phyloP scores from a whole-genome alignment of 2,329 filamentous ascomycete species.

The Alternaria gansuensis region DNA sequence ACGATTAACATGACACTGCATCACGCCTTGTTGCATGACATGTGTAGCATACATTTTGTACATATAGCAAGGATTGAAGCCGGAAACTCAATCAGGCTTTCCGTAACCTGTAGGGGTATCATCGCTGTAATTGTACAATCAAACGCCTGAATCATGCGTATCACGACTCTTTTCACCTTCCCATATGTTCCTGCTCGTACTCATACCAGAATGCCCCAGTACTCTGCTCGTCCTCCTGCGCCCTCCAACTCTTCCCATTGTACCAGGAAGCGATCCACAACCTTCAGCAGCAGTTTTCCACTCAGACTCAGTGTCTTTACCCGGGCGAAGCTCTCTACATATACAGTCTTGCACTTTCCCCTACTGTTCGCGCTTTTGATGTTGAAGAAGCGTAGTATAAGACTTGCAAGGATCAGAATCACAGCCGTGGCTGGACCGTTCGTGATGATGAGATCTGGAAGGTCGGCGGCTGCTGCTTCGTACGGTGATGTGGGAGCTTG shows the following conservation, averaged over 20 bases:
- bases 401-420: slow-evolving; percentile 70
- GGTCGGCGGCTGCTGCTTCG: slow-evolving; percentile 48
- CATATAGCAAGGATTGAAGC: slow-evolving; percentile 26
- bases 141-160: slow-evolving; percentile 17
- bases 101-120: slow-evolving; percentile 18
- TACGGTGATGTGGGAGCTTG: slow-evolving; percentile 22
- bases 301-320: slow-evolving; percentile 84
- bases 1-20: not conserved
- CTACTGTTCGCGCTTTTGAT: slow-evolving; percentile 49
- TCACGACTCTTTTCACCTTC: not conserved
- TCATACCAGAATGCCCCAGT: slow-evolving; percentile 54
- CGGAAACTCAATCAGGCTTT: slow-evolving; percentile 8
- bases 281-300: slow-evolving; percentile 74
- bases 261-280: slow-evolving; percentile 82
- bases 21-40: slow-evolving; percentile 5
- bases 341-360: slow-evolving; percentile 75
- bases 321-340: slow-evolving; percentile 92
- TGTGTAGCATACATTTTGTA: slow-evolving; percentile 36
- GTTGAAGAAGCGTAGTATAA: slow-evolving; percentile 64
- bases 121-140: slow-evolving; percentile 19
- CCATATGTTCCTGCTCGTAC: not conserved
- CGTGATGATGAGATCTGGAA: slow-evolving; percentile 79
- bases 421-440: slow-evolving; percentile 92
- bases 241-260: slow-evolving; percentile 75
- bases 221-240: slow-evolving; percentile 54